A percentile compares a stretch with the other conserved stretches of the same genome.
Conservation (phyloP, 306 rosid species). For the Pyrus betulifolia region DNA sequence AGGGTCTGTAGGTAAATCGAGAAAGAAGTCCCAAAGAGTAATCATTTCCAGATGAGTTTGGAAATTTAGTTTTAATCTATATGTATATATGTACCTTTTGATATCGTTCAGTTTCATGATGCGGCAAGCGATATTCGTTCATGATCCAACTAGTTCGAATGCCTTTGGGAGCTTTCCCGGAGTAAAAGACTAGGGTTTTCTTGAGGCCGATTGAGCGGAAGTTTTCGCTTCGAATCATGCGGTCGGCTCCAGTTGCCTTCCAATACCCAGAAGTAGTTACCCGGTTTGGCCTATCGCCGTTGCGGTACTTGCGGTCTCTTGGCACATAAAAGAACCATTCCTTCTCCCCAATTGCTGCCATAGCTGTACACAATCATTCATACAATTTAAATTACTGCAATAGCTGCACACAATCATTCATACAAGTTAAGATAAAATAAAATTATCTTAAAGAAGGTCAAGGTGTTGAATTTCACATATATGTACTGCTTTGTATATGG, state of each 20-base stretch:
- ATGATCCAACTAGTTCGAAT: slow-evolving; percentile 95
- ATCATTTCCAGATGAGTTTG: neutral
- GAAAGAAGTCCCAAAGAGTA: neutral
- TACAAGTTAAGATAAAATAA: neutral
- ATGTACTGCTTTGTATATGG: neutral
- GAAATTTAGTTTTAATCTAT: neutral
- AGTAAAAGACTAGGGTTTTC: slow-evolving; percentile 99
- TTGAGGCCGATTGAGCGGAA: slow-evolving; percentile 79
- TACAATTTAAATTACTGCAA: neutral
- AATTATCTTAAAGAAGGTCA: too few relatives aligned
- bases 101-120: slow-evolving; percentile 87
- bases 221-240: slow-evolving; percentile 77
- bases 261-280: slow-evolving; percentile 95
- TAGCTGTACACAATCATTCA: slow-evolving; percentile 31
- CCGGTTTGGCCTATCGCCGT: slow-evolving; percentile 89
- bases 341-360: slow-evolving; percentile 98
- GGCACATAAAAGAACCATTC: slow-evolving; percentile 99
- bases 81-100: slow-evolving; percentile 54
- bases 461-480: neutral
- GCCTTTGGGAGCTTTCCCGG: slow-evolving; percentile 97
- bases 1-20: neutral
- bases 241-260: slow-evolving; percentile 97
- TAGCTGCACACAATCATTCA: slow-evolving; percentile 23
- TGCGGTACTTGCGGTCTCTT: slow-evolving; percentile 76
- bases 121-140: slow-evolving; percentile 97